Base-by-base conservation (phyloP, 306 rosid genomes). In the Castanea crenata region DNA sequence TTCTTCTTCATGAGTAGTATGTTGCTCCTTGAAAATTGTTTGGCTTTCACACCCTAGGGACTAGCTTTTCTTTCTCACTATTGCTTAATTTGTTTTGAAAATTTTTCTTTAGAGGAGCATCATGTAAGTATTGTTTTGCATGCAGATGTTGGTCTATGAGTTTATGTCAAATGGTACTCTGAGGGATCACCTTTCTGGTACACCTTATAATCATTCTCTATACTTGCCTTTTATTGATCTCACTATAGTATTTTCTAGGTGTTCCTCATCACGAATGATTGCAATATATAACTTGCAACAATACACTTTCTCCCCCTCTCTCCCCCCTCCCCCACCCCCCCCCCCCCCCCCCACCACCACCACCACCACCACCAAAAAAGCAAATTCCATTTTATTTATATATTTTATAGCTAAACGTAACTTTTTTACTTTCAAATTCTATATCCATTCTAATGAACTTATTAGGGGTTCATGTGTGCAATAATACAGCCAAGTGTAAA, bases 81-180 rank as follows among this genome's bases (percentile, higher is more conserved):
- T 79, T 78, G 62, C 65, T 67, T 29, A 32, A 59, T 56, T 74
- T 79, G 35, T 29, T n/a, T 81, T 71, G 80, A 27, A 76, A 32
- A 10, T 49, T 13, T 49, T 74, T 78, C 67, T 74, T 12, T 0
- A 0, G 16, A 10, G 15, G 16, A 49, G 54, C 54, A 12, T 49
- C 54, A 49, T 49, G 54, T 49, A 3, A 49, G 54, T 49, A 49
- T 49, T 49, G 54, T 77, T 85, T 69, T 85, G 69, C 76, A 64
- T 78, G 81, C 93, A 94, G 98, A 92, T 94, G 92, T 85, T 94
- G 88, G 93, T 94, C 78, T 94, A 94, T 38, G 95, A 94, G 80
- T 94, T 91, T 78, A 87, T 94, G 96, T 89, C 95, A 35, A 94
- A 92, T 75, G 97, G 98, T 49, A 94, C 91, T 75, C 80, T 94